Percentiles rank a stretch among this genome's conserved stretches.
These are phyloP conservation scores for Fusarium xyrophilum DNA, from an alignment of 2,329 filamentous ascomycete species.

Conservation along the genomic window DNA sequence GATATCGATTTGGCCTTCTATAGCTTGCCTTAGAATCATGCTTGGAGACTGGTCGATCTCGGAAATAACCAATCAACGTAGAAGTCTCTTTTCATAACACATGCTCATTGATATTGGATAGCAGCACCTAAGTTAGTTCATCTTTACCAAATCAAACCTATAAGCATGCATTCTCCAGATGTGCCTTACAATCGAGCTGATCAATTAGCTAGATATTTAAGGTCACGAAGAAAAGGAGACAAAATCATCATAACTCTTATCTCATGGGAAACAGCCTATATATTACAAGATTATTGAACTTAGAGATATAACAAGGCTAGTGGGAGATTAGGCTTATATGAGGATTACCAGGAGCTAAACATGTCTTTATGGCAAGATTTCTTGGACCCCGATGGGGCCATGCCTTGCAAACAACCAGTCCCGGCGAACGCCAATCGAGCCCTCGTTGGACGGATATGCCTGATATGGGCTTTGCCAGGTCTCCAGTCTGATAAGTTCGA, in stretches of 20 bases:
- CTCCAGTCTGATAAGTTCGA: not conserved
- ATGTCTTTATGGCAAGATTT: not conserved
- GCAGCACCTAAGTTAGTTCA: not conserved
- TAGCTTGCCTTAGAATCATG: slow-evolving; percentile 9
- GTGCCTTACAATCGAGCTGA: not conserved
- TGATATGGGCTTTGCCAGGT: not conserved
- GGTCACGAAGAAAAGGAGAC: not conserved
- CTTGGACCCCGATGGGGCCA: not conserved
- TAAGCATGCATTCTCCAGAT: not conserved
- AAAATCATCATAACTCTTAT: not conserved
- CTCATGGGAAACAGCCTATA: not conserved
- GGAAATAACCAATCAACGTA: slow-evolving; percentile 12
- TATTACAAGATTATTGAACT: not conserved
- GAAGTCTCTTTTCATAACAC: not conserved
- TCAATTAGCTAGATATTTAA: too few relatives aligned
- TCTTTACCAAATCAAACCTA: not conserved
- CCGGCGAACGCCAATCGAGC: too few relatives aligned
- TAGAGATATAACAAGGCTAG: not conserved
- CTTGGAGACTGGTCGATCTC: not conserved
- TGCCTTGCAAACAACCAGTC: not conserved
- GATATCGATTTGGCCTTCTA: too few relatives aligned
- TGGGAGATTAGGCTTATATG: not conserved
- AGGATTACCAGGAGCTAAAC: not conserved
- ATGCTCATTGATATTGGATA: not conserved
- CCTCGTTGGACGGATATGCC: not conserved